Base-by-base conservation (phyloP, 345 rosid genomes). In the Lepidium sativum region DNA sequence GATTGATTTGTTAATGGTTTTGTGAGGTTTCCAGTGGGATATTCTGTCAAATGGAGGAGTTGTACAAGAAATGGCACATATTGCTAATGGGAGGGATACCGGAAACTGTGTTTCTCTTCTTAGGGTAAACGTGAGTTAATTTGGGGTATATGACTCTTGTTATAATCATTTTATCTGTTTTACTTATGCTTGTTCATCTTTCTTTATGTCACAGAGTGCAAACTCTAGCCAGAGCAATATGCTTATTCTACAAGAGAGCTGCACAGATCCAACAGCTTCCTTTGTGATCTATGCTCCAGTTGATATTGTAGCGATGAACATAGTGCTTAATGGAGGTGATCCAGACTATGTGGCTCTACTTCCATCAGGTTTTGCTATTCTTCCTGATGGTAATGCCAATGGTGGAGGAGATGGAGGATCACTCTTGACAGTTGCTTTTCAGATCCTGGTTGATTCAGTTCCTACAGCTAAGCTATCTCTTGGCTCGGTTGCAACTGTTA, bases 401-500 rank as follows among this genome's bases (percentile, higher is more conserved):
- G 37, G 63, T 29, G 72, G 48, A 40, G 71, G 87, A 10, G 71
- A 66, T 25, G 77, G 77, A 44, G 98, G 98, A 34, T 87, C 97
- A 5, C 94, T 92, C 21, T 75, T 92, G 42, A 92, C 98, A 1
- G 98, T 92, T 33, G 97, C 98, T 0, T 92, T 92, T 63, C 98
- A 92, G 86, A 92, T 92, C 42, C 73, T 92, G 68, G 98, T 92
- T n/a, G 96, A 89, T 41, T 89, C 97, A 0, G 82, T 87, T 69
- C 98, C 98, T 2, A 89, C 98, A 0, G 97, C 98, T 9, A 89
- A 92, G 65, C 81, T 92, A 16, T 89, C 97, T 54, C 97, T 89
- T 56, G 98, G 96, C 20, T 92, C 97, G 0, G 97, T 92, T 21
- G 97, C 92, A 16, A 92, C 98, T 40, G 98, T 92, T n/a, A 92